phyloP scores from a whole-genome alignment of 306 rosid genomes.

The Citrullus colocynthis region DNA sequence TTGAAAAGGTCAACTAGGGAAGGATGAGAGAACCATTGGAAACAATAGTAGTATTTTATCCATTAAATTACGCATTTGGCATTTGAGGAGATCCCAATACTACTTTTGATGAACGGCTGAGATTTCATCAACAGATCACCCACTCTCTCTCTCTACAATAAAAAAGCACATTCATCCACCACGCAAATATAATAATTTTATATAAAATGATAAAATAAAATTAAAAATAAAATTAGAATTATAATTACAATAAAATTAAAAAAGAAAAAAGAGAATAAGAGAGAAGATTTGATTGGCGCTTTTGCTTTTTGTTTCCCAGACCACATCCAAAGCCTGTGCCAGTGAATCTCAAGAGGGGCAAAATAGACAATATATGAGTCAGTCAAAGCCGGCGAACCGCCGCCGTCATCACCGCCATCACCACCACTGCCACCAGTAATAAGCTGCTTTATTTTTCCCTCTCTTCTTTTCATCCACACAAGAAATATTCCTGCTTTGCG shows the following conservation, averaged over 20 bases:
- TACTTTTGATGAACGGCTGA: background rate
- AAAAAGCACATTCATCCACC: background rate
- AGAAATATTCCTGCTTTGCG: background rate
- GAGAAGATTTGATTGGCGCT: conserved; percentile 34
- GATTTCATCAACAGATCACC: background rate
- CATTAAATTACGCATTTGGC: background rate
- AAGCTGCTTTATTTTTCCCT: background rate
- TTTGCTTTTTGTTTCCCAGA: conserved; percentile 61
- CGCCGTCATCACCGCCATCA: background rate
- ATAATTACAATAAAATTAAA: background rate
- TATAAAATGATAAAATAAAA: background rate
- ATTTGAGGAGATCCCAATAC: background rate
- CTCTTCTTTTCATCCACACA: background rate
- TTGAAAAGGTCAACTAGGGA: too few relatives aligned
- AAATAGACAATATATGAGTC: background rate
- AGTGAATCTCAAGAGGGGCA: background rate
- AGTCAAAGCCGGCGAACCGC: background rate
- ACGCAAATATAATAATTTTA: background rate
- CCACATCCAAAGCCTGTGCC: background rate
- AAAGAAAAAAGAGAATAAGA: conserved; percentile 25
- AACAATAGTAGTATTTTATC: too few relatives aligned
- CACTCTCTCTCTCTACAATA: background rate
- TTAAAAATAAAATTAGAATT: background rate
- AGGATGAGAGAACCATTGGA: too few relatives aligned
- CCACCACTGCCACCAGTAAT: background rate